Conservation (phyloP, 371 early-diverging fungal species). For the Zychaea mexicana region DNA sequence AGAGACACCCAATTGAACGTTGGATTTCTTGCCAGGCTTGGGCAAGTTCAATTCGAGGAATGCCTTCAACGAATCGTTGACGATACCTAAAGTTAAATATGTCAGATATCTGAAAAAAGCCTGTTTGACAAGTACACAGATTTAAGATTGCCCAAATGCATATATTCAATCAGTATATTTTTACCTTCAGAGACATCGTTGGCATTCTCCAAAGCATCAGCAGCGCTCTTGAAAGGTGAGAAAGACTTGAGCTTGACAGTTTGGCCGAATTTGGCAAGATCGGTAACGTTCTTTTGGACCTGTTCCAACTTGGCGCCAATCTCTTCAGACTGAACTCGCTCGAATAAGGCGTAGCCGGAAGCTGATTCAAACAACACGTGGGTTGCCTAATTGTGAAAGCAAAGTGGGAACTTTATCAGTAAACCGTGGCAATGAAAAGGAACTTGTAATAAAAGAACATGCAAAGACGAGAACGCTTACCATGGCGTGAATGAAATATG, state of each 20-base stretch:
- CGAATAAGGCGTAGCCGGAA: slow-evolving; percentile 96
- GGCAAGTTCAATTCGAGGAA: slow-evolving; percentile 95
- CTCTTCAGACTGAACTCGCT: slow-evolving; percentile 92
- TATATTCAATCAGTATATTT: not conserved
- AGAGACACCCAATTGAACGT: slow-evolving; percentile 86
- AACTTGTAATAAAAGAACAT: not conserved
- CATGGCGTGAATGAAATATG: not conserved
- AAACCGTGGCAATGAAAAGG: too few relatives aligned
- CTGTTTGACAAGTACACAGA: not conserved
- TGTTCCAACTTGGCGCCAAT: slow-evolving; percentile 92
- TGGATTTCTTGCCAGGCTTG: slow-evolving; percentile 73
- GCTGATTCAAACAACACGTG: slow-evolving; percentile 92
- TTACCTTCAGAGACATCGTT: slow-evolving; percentile 97
- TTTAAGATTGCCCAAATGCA: not conserved
- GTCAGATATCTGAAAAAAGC: not conserved
- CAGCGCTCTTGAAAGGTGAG: slow-evolving; percentile 95
- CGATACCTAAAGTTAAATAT: slow-evolving; percentile 72
- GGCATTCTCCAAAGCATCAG: slow-evolving; percentile 96
- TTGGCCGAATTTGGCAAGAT: slow-evolving; percentile 91
- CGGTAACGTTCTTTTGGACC: slow-evolving; percentile 82
- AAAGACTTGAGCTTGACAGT: slow-evolving; percentile 92
- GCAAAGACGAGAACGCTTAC: not conserved
- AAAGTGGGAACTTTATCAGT: too few relatives aligned
- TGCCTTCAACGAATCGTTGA: slow-evolving; percentile 81
- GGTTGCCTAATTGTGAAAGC: slow-evolving; percentile 42